Evolutionary conservation across 1,284 basidiomycete species (phyloP).

Genomic region (Cryptococcus amylolentus): DNA sequence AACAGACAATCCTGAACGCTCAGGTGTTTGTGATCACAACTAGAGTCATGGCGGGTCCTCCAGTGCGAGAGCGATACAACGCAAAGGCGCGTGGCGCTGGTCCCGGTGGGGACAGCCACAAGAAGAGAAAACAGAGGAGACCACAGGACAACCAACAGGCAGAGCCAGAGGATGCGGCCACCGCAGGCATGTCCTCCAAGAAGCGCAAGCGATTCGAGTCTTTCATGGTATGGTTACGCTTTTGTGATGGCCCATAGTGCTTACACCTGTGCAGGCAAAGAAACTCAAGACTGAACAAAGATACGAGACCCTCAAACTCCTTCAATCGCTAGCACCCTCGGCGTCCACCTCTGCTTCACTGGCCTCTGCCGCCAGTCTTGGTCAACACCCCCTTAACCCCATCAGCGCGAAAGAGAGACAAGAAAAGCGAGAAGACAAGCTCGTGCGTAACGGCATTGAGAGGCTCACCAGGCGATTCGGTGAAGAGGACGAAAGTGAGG

Average conservation of each 20-base stretch:
- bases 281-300: slow-evolving; percentile 47
- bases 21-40: too few relatives aligned
- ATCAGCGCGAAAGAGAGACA: slow-evolving; percentile 57
- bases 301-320: slow-evolving; percentile 39
- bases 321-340: slow-evolving; percentile 34
- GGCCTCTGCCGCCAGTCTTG: slow-evolving; percentile 34
- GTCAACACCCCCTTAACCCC: slow-evolving; percentile 45
- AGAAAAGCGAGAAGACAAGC: slow-evolving; percentile 70
- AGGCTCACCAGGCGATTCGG: slow-evolving; percentile 55
- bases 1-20: too few relatives aligned
- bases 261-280: slow-evolving; percentile 33
- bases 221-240: slow-evolving; percentile 56
- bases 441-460: slow-evolving; percentile 64
- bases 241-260: slow-evolving; percentile 40
- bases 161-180: slow-evolving; percentile 11
- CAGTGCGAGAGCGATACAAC: slow-evolving; percentile 45
- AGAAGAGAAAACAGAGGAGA: slow-evolving; percentile 44
- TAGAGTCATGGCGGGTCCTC: slow-evolving; percentile 34
- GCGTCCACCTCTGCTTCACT: slow-evolving; percentile 28
- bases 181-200: slow-evolving; percentile 45
- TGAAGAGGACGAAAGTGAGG: slow-evolving; percentile 55
- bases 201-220: slow-evolving; percentile 50
- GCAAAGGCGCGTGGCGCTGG: slow-evolving; percentile 46
- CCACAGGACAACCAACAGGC: slow-evolving; percentile 27
- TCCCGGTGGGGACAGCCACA: slow-evolving; percentile 42